Base-by-base conservation (phyloP, 495 filamentous ascomycete genomes). In the Penicillium mononematosum region DNA sequence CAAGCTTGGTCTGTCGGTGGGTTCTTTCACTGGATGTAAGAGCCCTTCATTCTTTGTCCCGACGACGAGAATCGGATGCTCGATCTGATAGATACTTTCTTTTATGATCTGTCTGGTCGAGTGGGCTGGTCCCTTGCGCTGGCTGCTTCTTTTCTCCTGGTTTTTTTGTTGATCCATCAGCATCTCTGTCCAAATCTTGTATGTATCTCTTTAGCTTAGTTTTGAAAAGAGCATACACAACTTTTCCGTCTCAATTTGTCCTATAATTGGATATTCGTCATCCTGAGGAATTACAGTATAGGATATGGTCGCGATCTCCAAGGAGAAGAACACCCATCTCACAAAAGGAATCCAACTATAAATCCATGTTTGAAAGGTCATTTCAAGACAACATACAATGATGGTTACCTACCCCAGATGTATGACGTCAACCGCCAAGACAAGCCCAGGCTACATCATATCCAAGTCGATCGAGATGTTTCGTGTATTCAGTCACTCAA, bases 1-100 rank as follows among this genome's bases (percentile, higher is more conserved):
- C 67, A 68, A 56, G 74, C 75, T 72, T 53, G 56, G 54, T 41
- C 56, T 41, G 69, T 72, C 63, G 61, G 66, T 45, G 66, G 45
- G 53, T 56, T 67, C 71, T 67, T 45, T 60, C 64, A 63, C 67
- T 55, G 64, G 56, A 39, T 63, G 64, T 53, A 56, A 27, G 61
- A 59, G 57, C 42, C 31, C 22, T 58, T 63, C 48, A 22, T 64
- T 66, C 43, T 61, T 63, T 62, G 55, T 54, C 53, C 59, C 58
- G 62, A 59, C 64, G 29, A 53, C 55, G 56, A 56, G 66, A 69
- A 65, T 58, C 47, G 16, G 66, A 67, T 67, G 66, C 66, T 54
- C 61, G 64, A 27, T 31, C 22, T 29, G 32, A 17, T 11, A 27
- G 34, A 39, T 55, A 53, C 57, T 22, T 19, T 58, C 51, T 10